phyloP scores from a whole-genome alignment of 2,329 filamentous ascomycete genomes.

The Fusarium liriodendri region DNA sequence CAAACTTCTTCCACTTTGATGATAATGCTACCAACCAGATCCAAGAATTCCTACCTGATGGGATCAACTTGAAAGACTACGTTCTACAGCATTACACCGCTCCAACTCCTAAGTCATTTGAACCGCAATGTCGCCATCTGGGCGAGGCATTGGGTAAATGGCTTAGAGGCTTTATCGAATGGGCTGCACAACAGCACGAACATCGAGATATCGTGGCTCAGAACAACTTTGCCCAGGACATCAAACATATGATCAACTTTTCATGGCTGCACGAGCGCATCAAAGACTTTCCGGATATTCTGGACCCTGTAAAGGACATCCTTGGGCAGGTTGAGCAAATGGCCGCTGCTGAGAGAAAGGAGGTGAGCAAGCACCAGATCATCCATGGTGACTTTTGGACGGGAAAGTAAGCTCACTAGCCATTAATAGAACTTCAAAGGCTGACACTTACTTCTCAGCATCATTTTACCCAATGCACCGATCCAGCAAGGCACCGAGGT shows the following conservation, averaged over 20 bases:
- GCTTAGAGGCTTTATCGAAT: background rate
- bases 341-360: background rate
- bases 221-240: background rate
- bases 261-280: background rate
- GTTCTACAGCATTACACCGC: background rate
- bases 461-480: background rate
- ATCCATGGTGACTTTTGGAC: slow-evolving; percentile 15
- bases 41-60: background rate
- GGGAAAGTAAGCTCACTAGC: background rate
- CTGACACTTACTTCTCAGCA: background rate
- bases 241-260: slow-evolving; percentile 10
- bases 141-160: slow-evolving; percentile 13
- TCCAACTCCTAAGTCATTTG: background rate
- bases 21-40: background rate
- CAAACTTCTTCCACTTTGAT: background rate
- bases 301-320: background rate
- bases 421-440: background rate
- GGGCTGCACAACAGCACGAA: background rate
- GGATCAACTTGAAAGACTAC: slow-evolving; percentile 6
- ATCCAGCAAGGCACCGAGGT: background rate
- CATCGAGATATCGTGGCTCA: background rate
- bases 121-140: background rate
- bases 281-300: slow-evolving; percentile 1
- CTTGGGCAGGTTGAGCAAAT: slow-evolving; percentile 6
- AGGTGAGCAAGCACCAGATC: background rate